Percentiles rank a stretch among this genome's conserved stretches.
phyloP scores from a whole-genome alignment of 2,329 filamentous ascomycete genomes.

The Calonectria multiphialidica region DNA sequence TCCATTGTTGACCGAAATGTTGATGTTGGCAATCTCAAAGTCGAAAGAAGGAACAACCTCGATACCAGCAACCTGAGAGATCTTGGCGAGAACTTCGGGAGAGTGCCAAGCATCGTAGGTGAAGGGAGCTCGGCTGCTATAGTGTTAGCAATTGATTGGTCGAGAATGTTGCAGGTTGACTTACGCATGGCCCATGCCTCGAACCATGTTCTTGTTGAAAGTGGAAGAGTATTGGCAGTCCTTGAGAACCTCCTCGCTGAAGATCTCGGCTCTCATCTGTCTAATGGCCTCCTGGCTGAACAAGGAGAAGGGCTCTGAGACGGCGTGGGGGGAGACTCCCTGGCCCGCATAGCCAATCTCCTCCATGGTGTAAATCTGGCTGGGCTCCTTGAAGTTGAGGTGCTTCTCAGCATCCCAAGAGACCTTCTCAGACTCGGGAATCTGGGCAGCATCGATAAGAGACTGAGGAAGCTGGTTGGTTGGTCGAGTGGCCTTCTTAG shows the following conservation, averaged over 20 bases:
- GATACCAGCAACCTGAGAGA: constrained; percentile 66
- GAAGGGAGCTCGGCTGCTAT: constrained; percentile 66
- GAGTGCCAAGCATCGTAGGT: constrained; percentile 65
- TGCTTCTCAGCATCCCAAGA: constrained; percentile 68
- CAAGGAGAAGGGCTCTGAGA: constrained; percentile 73
- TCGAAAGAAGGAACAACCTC: constrained; percentile 67
- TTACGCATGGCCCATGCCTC: constrained; percentile 60
- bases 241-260: constrained; percentile 67
- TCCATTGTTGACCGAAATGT: constrained; percentile 66
- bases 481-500: constrained; percentile 42
- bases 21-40: constrained; percentile 64
- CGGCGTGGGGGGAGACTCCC: constrained; percentile 72
- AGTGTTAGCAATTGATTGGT: not conserved
- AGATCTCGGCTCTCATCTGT: constrained; percentile 72
- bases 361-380: constrained; percentile 68
- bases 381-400: constrained; percentile 62
- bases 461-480: constrained; percentile 41
- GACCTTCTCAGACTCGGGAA: not conserved
- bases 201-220: constrained; percentile 66
- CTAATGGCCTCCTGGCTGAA: constrained; percentile 72
- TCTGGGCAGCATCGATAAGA: constrained; percentile 41
- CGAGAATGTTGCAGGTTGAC: constrained; percentile 35
- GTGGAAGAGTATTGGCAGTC: constrained; percentile 64
- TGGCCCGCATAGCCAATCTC: constrained; percentile 69
- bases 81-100: constrained; percentile 56